These are phyloP conservation scores for Cyclotella kingstonii DNA, from an alignment of 108 stramenopile genomes.

Conservation along the genomic window DNA sequence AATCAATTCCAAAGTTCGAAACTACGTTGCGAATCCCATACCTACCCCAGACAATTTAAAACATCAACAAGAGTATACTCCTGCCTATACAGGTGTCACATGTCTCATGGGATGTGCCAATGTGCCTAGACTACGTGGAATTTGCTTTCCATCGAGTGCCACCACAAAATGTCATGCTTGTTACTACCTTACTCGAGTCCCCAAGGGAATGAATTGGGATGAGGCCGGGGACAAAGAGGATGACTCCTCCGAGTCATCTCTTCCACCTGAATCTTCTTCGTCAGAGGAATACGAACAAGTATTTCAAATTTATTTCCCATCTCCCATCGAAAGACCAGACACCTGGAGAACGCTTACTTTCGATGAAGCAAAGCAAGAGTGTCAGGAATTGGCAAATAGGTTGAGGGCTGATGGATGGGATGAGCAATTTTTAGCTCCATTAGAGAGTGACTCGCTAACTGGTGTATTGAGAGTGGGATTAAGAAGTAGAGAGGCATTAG, in stretches of 20 bases:
- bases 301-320: conserved; percentile 70
- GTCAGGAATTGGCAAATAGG: conserved; percentile 41
- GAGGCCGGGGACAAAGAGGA: neutral
- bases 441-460: conserved; percentile 35
- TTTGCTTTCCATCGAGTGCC: conserved; percentile 53
- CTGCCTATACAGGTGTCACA: conserved; percentile 30
- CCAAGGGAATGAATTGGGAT: neutral
- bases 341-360: conserved; percentile 57
- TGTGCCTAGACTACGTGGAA: conserved; percentile 36
- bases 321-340: conserved; percentile 33
- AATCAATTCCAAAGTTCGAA: conserved; percentile 60
- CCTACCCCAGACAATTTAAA: neutral
- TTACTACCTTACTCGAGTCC: conserved; percentile 52
- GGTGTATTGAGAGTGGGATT: conserved; percentile 47
- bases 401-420: conserved; percentile 62
- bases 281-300: conserved; percentile 46
- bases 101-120: conserved; percentile 65
- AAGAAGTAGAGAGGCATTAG: conserved; percentile 30
- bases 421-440: conserved; percentile 50
- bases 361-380: conserved; percentile 47
- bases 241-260: neutral
- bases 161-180: conserved; percentile 67
- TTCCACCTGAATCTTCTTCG: no score
- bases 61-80: conserved; percentile 11
- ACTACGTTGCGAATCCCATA: conserved; percentile 36